Base-by-base conservation (phyloP, 2,329 filamentous ascomycete species). In the Clarireedia monteithiana region DNA sequence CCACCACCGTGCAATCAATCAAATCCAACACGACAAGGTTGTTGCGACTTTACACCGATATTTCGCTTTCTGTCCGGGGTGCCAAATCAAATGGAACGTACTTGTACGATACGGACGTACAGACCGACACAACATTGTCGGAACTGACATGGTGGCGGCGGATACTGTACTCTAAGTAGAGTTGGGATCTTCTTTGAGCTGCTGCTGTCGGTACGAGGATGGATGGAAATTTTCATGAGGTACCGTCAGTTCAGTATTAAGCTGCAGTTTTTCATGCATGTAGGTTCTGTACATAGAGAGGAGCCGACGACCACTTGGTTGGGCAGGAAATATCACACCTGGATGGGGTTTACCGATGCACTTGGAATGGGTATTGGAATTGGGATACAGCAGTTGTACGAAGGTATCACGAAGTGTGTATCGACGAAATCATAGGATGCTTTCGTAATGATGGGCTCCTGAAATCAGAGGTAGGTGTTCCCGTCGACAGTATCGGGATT, bases 231-330 rank as follows among this genome's bases (percentile, higher is more conserved):
- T 36, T 34, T 20, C 23, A 36, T 24, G 23, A 30, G 4, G 39
- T 45, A 17, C 50, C 27, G 39, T 5, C 26, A 42, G 38, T 17
- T 14, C 15, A 40, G 38, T 5, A 40, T 5, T 20, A 20, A 45
- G 34, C 17, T 44, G 36, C 52, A 42, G 34, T 44, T 49, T 30
- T 27, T 27, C 9, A 54, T 54, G 52, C 52, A 54, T 54, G 45
- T 48, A 54, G 52, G 36, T 49, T 54, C 45, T n/a, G 24, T 42
- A 42, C 38, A 49, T 27, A 49, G 38, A 49, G 52, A 49, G 45
- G 52, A 42, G 51, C 51, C 36, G 34, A 14, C 39, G 12, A 17
- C 36, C 38, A 47, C 48, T 49, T 40, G 39, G 36, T 40, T 48
- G 30, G 52, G 52, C 45, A 49, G 36, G 23, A 49, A 54, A 30